phyloP scores from a whole-genome alignment of 208 protist genomes.

The Crithidia thermophila region DNA sequence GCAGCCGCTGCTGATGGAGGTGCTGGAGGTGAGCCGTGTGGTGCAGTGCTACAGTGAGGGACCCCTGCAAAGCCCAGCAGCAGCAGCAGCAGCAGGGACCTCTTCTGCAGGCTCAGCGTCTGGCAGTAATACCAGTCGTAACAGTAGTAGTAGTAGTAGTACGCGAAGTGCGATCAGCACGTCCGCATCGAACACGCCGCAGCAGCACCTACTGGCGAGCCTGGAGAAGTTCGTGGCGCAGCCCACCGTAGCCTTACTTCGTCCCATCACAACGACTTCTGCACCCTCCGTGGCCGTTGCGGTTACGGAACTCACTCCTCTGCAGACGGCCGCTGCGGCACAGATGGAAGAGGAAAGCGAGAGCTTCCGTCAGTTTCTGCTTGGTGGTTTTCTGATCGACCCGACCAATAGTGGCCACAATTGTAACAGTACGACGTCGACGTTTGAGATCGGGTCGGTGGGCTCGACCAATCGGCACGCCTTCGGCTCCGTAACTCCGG shows the following conservation, averaged over 20 bases:
- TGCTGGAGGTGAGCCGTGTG: slow-evolving; percentile 56
- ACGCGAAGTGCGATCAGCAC: too few species aligned
- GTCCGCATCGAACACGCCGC: slow-evolving; percentile 24
- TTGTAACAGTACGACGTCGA: too few species aligned
- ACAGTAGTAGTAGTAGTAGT: too few species aligned
- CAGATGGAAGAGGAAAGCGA: slow-evolving; percentile 30
- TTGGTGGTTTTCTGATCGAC: slow-evolving; percentile 14
- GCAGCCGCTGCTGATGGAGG: slow-evolving; percentile 75
- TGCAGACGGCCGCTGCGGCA: slow-evolving; percentile 15
- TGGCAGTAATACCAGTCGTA: too few species aligned
- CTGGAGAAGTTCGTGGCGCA: slow-evolving; percentile 40
- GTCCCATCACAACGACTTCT: neutral
- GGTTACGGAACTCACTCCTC: slow-evolving; percentile 5
- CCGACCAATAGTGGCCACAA: neutral
- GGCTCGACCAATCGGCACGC: too few species aligned
- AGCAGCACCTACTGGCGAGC: slow-evolving; percentile 35
- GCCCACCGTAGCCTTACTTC: slow-evolving; percentile 20
- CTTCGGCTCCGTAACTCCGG: too few species aligned
- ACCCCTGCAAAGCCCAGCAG: neutral
- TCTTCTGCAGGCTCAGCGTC: neutral
- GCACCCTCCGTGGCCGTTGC: neutral
- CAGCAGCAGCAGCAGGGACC: neutral
- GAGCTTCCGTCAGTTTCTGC: slow-evolving; percentile 16
- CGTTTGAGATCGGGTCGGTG: too few species aligned
- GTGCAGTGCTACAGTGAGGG: slow-evolving; percentile 79